phyloP scores from a whole-genome alignment of 1,284 basidiomycete species.

The Anthracocystis panici-leucophaei region DNA sequence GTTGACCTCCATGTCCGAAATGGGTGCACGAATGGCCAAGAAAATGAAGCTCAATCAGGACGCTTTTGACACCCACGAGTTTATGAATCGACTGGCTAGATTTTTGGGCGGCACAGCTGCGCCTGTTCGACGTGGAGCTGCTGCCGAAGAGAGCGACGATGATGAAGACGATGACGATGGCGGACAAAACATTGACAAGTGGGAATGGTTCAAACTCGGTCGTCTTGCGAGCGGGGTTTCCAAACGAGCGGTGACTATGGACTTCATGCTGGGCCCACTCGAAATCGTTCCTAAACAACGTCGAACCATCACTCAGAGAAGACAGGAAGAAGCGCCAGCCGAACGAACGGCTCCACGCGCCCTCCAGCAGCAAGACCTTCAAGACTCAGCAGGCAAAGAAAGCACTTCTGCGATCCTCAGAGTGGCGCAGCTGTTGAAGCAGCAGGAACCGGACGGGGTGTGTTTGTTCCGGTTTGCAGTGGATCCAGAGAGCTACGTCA shows the following conservation, averaged over 20 bases:
- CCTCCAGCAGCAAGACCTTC: conserved; percentile 56
- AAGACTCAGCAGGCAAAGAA: conserved; percentile 53
- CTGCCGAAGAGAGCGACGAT: conserved; percentile 20
- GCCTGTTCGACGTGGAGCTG: conserved; percentile 7
- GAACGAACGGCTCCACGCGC: conserved; percentile 42
- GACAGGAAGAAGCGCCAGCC: conserved; percentile 18
- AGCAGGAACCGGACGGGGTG: conserved; percentile 70
- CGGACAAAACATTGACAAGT: conserved; percentile 18
- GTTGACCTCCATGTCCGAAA: conserved; percentile 58
- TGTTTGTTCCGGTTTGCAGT: conserved; percentile 87
- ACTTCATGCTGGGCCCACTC: conserved; percentile 65
- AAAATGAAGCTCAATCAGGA: conserved; percentile 60
- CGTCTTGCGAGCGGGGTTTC: conserved; percentile 41
- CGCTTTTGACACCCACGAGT: conserved; percentile 66
- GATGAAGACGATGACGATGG: conserved; percentile 2
- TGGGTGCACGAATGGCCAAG: conserved; percentile 61
- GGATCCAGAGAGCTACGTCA: conserved; percentile 87
- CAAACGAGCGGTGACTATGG: conserved; percentile 54
- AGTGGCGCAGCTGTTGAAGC: conserved; percentile 71
- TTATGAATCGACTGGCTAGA: conserved; percentile 47
- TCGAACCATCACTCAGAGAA: background rate
- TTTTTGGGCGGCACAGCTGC: conserved; percentile 52
- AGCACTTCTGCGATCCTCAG: conserved; percentile 56
- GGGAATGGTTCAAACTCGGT: conserved; percentile 63
- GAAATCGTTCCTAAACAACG: conserved; percentile 52